phyloP scores from a whole-genome alignment of 768 basidiomycete genomes.

The Lentinula edodes region DNA sequence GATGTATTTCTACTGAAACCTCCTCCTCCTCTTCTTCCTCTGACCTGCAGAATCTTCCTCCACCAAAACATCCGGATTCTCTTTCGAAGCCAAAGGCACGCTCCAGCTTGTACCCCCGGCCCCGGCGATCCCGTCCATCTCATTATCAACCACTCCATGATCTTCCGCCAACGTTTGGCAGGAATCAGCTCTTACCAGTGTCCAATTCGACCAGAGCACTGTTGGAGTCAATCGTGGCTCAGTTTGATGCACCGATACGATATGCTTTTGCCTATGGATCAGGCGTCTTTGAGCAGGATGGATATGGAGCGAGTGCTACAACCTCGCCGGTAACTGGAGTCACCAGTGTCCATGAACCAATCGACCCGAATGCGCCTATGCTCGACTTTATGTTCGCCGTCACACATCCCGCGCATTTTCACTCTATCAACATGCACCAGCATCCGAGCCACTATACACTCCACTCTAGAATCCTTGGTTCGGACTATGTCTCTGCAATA shows the following conservation, averaged over 20 bases:
- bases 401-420: conserved; percentile 89
- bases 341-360: conserved; percentile 20
- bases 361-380: conserved; percentile 55
- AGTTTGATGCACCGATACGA: conserved; percentile 87
- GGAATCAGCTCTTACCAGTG: conserved; percentile 78
- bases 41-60: conserved; percentile 28
- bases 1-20: conserved; percentile 40
- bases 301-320: conserved; percentile 36
- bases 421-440: conserved; percentile 92
- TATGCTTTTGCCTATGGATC: conserved; percentile 98
- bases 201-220: conserved; percentile 74
- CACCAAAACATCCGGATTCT: conserved; percentile 18
- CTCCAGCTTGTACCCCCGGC: conserved; percentile 38
- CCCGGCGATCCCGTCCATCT: conserved; percentile 37
- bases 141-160: conserved; percentile 35
- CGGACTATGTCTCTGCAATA: conserved; percentile 71
- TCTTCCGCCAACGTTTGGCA: conserved; percentile 70
- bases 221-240: conserved; percentile 71
- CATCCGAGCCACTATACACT: conserved; percentile 88
- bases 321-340: neutral
- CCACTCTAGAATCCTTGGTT: conserved; percentile 80
- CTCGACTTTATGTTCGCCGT: conserved; percentile 97
- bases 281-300: conserved; percentile 91
- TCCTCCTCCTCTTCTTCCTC: conserved; percentile 22
- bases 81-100: conserved; percentile 24